phyloP scores from a whole-genome alignment of 1,284 basidiomycete genomes.

The Schizophyllum commune region DNA sequence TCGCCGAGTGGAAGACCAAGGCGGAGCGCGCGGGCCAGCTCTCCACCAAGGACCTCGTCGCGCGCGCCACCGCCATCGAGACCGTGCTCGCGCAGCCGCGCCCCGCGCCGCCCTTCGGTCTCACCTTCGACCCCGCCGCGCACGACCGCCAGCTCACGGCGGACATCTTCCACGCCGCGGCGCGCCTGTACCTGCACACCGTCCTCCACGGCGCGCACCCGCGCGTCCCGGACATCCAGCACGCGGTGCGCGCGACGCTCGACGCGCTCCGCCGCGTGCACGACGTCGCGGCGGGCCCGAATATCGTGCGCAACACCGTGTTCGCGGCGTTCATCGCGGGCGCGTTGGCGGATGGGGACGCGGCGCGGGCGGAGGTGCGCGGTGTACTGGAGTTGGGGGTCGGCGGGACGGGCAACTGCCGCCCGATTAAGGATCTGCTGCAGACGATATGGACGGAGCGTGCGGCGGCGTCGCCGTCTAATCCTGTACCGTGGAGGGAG shows the following conservation, averaged over 20 bases:
- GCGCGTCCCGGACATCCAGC: slow-evolving; percentile 49
- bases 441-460: slow-evolving; percentile 46
- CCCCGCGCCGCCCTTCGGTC: slow-evolving; percentile 23
- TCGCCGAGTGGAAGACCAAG: slow-evolving; percentile 57
- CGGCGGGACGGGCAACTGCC: slow-evolving; percentile 48
- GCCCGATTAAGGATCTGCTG: slow-evolving; percentile 48
- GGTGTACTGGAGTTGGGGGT: slow-evolving; percentile 11
- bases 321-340: slow-evolving; percentile 70
- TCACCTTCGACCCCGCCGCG: slow-evolving; percentile 19
- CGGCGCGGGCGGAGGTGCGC: slow-evolving; percentile 7
- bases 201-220: slow-evolving; percentile 65
- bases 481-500: slow-evolving; percentile 53
- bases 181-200: slow-evolving; percentile 62
- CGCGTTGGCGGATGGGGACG: slow-evolving; percentile 47
- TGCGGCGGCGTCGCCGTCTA: slow-evolving; percentile 12
- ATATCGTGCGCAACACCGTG: slow-evolving; percentile 67
- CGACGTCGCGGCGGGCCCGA: slow-evolving; percentile 28
- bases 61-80: slow-evolving; percentile 47
- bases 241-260: slow-evolving; percentile 49
- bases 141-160: slow-evolving; percentile 46
- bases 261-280: slow-evolving; percentile 31
- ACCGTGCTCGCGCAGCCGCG: slow-evolving; percentile 6
- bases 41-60: slow-evolving; percentile 50
- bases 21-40: slow-evolving; percentile 33
- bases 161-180: slow-evolving; percentile 68